Percentiles rank a stretch among this genome's conserved stretches.
These are phyloP conservation scores for Eragrostis curvula DNA, from an alignment of 176 grass and related monocot genomes.

Conservation along the genomic window DNA sequence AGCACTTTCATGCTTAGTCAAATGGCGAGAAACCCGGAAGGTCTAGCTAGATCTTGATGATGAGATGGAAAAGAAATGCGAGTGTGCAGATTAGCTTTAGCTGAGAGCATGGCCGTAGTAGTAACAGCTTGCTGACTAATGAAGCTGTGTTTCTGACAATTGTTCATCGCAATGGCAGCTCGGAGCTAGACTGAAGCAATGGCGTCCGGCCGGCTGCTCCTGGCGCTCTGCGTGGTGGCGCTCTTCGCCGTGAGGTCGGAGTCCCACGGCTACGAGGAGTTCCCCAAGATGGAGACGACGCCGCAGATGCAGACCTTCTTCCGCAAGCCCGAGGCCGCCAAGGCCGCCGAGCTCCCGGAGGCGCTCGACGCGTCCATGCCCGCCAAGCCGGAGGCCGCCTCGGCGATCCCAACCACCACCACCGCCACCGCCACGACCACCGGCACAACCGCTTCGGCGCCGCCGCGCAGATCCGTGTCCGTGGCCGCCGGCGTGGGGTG, in stretches of 20 bases:
- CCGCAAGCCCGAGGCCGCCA: constrained; percentile 56
- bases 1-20: not conserved
- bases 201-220: constrained; percentile 33
- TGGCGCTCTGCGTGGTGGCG: constrained; percentile 40
- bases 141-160: constrained; percentile 2
- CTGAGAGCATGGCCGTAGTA: not conserved
- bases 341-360: constrained; percentile 56
- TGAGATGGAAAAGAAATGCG: not conserved
- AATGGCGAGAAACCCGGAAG: not conserved
- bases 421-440: not conserved
- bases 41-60: constrained; percentile 17
- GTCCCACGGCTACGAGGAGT: constrained; percentile 46
- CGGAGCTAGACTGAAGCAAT: constrained; percentile 26
- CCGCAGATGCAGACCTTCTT: constrained; percentile 49
- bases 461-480: constrained; percentile 48
- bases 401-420: constrained; percentile 42
- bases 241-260: constrained; percentile 44
- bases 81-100: not conserved
- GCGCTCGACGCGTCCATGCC: constrained; percentile 27
- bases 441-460: not conserved
- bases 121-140: not conserved
- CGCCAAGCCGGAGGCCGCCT: constrained; percentile 55
- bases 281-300: constrained; percentile 14
- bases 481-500: constrained; percentile 55
- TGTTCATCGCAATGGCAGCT: not conserved